These are phyloP conservation scores for Saccharomyces hybrid DNA, from an alignment of 1,139 yeast species.

Conservation along the genomic window DNA sequence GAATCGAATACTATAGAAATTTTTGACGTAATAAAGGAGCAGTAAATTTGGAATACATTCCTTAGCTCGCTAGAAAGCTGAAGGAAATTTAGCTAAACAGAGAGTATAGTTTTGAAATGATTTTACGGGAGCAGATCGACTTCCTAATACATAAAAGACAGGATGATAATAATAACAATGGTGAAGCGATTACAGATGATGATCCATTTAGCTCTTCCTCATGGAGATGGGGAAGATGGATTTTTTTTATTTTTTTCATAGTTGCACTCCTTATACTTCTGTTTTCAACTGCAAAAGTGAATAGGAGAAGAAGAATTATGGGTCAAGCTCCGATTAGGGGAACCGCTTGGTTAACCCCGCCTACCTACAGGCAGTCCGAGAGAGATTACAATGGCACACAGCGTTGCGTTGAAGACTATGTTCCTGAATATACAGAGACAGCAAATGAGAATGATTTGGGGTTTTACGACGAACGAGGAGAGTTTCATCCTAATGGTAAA, in stretches of 20 bases:
- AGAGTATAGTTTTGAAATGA: not conserved
- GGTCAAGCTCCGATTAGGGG: constrained; percentile 73
- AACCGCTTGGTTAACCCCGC: constrained; percentile 89
- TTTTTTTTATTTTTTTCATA: constrained; percentile 40
- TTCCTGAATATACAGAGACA: constrained; percentile 58
- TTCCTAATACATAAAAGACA: not conserved
- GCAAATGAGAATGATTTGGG: constrained; percentile 70
- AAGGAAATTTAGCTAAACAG: not conserved
- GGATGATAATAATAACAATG: constrained; percentile 1
- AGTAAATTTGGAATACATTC: not conserved
- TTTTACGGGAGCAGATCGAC: not conserved
- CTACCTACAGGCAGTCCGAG: constrained; percentile 71
- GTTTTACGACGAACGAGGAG: constrained; percentile 64
- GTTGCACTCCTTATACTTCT: constrained; percentile 35
- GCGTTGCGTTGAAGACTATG: constrained; percentile 39
- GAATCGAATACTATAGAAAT: not conserved
- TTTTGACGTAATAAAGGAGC: not conserved
- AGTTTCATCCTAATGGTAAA: constrained; percentile 33
- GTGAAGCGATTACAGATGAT: constrained; percentile 2
- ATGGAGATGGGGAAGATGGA: constrained; percentile 38
- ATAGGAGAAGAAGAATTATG: constrained; percentile 47
- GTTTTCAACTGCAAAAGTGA: constrained; percentile 46
- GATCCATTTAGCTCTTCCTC: constrained; percentile 12
- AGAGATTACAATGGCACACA: constrained; percentile 42
- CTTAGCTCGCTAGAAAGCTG: not conserved